Percentiles rank a stretch among this genome's conserved stretches.
Evolutionary conservation across 257 asterid genomes (phyloP).

Genomic region (Datura wrightii): DNA sequence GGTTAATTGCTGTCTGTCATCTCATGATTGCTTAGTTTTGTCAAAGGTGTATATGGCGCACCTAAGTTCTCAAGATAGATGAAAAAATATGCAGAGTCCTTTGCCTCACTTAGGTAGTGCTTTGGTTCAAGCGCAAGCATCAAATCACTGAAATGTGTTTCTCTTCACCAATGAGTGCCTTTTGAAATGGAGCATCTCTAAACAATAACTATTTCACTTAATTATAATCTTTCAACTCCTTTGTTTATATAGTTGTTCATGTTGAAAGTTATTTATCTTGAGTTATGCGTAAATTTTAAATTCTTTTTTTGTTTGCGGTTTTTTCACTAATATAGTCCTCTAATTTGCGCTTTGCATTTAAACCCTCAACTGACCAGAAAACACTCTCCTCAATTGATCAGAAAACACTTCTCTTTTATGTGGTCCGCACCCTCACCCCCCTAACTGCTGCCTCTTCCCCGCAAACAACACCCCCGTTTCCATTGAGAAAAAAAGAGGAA

Average conservation of each 20-base stretch:
- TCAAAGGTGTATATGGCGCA: neutral
- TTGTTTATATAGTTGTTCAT: constrained; percentile 6
- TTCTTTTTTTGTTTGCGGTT: neutral
- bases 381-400: neutral
- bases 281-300: neutral
- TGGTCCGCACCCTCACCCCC: neutral
- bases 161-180: neutral
- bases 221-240: neutral
- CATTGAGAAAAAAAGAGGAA: neutral
- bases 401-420: neutral
- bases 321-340: neutral
- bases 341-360: neutral
- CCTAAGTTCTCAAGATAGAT: neutral
- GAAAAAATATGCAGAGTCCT: neutral
- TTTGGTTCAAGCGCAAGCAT: neutral
- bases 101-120: neutral
- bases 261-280: constrained; percentile 1
- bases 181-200: neutral
- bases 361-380: neutral
- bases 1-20: neutral
- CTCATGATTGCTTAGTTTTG: neutral
- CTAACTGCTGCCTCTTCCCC: neutral
- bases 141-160: neutral
- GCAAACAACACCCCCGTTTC: neutral
- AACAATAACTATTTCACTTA: neutral